phyloP scores from a whole-genome alignment of 1,284 basidiomycete species.

The Pholiota adiposa region DNA sequence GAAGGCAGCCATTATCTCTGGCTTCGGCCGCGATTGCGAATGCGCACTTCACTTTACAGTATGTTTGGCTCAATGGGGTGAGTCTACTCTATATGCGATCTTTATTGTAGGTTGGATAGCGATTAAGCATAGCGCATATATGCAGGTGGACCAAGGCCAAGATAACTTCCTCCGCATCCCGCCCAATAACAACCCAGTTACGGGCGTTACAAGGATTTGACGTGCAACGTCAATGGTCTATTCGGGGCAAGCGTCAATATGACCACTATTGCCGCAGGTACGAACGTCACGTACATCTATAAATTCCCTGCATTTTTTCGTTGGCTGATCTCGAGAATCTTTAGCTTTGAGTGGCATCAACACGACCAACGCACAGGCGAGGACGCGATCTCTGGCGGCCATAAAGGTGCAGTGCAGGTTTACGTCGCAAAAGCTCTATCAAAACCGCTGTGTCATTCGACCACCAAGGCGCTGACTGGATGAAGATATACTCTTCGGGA shows the following conservation, averaged over 20 bases:
- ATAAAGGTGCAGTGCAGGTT: slow-evolving; percentile 55
- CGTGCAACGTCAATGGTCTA: slow-evolving; percentile 54
- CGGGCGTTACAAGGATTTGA: slow-evolving; percentile 54
- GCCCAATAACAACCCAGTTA: slow-evolving; percentile 58
- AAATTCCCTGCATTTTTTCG: background rate
- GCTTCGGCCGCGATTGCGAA: slow-evolving; percentile 42
- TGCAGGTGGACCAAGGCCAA: slow-evolving; percentile 46
- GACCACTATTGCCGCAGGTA: slow-evolving; percentile 44
- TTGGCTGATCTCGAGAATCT: background rate
- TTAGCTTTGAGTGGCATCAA: slow-evolving; percentile 40
- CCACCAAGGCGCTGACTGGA: slow-evolving; percentile 55
- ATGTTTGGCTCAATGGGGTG: slow-evolving; percentile 52
- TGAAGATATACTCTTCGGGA: slow-evolving; percentile 56
- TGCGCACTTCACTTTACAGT: slow-evolving; percentile 57
- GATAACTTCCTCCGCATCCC: slow-evolving; percentile 50
- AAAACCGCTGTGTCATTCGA: slow-evolving; percentile 46
- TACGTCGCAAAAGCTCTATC: slow-evolving; percentile 55
- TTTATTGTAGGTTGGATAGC: background rate
- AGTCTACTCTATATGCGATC: slow-evolving; percentile 1
- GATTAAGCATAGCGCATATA: background rate
- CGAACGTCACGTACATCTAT: slow-evolving; percentile 41
- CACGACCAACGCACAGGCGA: slow-evolving; percentile 55
- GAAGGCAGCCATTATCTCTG: slow-evolving; percentile 35
- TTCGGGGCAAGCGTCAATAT: slow-evolving; percentile 44
- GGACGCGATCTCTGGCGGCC: slow-evolving; percentile 54